phyloP scores from a whole-genome alignment of 768 basidiomycete genomes.

The Termitomyces sp. region DNA sequence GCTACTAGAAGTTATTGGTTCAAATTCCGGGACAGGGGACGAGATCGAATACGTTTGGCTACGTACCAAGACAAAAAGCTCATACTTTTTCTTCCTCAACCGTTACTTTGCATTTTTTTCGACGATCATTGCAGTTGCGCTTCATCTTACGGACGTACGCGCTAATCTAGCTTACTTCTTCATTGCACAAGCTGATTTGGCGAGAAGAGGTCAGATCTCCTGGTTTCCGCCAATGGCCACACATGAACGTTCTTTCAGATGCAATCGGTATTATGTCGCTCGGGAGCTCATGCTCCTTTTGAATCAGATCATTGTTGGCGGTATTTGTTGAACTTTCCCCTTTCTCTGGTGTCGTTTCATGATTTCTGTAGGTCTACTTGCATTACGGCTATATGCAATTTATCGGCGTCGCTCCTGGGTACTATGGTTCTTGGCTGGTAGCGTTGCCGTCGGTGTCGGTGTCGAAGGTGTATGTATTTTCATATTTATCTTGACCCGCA shows the following conservation, averaged over 20 bases:
- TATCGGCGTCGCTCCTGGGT: not conserved
- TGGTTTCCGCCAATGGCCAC: not conserved
- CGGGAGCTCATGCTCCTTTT: no score
- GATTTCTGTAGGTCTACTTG: not conserved
- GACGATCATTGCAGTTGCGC: not conserved
- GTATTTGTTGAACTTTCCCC: not conserved
- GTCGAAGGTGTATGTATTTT: not conserved
- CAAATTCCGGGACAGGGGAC: slow-evolving; percentile 20
- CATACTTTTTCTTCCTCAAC: slow-evolving; percentile 42
- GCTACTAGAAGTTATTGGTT: not conserved
- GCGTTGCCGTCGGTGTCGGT: not conserved
- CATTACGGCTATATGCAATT: not conserved
- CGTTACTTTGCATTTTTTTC: slow-evolving; percentile 4
- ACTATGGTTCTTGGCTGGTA: not conserved
- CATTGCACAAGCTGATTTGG: no score
- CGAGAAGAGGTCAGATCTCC: not conserved
- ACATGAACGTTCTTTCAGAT: not conserved
- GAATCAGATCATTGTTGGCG: not conserved
- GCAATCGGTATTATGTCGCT: no score
- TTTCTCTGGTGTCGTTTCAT: not conserved
- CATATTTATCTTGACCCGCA: not conserved
- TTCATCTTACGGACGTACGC: not conserved
- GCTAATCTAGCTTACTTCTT: no score
- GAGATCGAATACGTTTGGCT: slow-evolving; percentile 46
- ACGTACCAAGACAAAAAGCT: slow-evolving; percentile 31